Evolutionary conservation across 2,329 filamentous ascomycete species (phyloP), one percentile per base, ranked within the genome.

Genomic region (Penicillium sp.): DNA sequence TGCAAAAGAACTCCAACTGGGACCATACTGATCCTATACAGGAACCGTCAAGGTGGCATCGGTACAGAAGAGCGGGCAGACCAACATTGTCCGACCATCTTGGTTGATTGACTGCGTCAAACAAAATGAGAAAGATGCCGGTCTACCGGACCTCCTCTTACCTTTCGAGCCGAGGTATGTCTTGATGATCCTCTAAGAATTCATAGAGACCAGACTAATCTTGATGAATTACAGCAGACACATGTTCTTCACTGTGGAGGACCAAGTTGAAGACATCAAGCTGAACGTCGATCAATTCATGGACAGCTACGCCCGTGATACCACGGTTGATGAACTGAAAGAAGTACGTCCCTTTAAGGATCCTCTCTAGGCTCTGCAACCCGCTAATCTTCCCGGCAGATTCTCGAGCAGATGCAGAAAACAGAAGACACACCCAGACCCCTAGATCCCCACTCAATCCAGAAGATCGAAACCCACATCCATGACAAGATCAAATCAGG

Each of bases 51-150:
- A 93, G 72, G 93, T 93, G 1, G 91, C 91, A 1, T 93, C 91
- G 10, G 78, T 97, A 9, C 88, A 92, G 64, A 96, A 95, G 70
- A 83, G 82, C 6, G 89, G 88, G 3, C 82, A 86, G 0, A 83
- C 86, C 7, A 89, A 92, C 68, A 89, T 99, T 55, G 83, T 98
- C 60, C 87, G 87, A 24, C 91, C 93, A 0, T 84, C 82, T 6
- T 99, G 95, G 95, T 80, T 98, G 2, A 82, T 91, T 30, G 93
- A 98, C 75, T 95, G 92, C 70, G 83, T 96, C 37, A 84, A 85
- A 35, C 84, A 84, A 62, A 82, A 81, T 49, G 83, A 88, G 65
- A 72, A 76, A 45, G 86, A 89, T 68, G 72, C 73, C 1, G 75
- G 87, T 76, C 77, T 84, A 66, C 57, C 82, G 1, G 84, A 83